Base-by-base conservation (phyloP, 306 rosid genomes). In the Prunus salicina region DNA sequence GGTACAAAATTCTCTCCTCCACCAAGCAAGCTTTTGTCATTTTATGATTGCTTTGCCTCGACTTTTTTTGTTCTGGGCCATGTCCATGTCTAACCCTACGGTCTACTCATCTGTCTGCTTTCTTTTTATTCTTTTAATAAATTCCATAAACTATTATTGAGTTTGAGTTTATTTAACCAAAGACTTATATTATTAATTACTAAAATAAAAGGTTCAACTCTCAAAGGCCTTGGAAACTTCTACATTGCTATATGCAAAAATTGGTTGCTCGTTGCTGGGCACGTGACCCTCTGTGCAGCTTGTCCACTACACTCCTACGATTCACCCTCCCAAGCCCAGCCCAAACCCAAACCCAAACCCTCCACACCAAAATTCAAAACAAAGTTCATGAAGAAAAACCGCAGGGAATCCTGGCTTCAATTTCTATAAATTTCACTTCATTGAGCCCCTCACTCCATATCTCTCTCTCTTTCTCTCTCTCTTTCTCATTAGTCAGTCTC, bases 181-280 rank as follows among this genome's bases (percentile, higher is more conserved):
- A 22, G 32, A 38, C 2, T 45, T 67, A 6, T 5, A 12, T 38
- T 38, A 38, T 38, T 38, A 38, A 38, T 49, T 49, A 11, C 52
- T 8, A 49, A 49, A 3, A 11, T 12, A 49, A 49, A 24, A 20
- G 75, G 45, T 38, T 69, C 80, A 7, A 76, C 19, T 65, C 69
- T 61, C 82, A 22, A 73, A 62, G 70, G 72, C 81, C 76, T 83
- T 24, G 82, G 84, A 86, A 79, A 84, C 65, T 84, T 84, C 50
- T 4, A 51, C 86, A 22, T 64, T 3, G 81, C 58, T 32, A 43
- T 27, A 78, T 62, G 78, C 4, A 32, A 38, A 75, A 45, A 20
- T 65, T 83, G 77, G 60, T 52, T 53, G 47, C 4, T 2, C 24
- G 4, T 67, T 24, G 61, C 79, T 67, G 8, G 77, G 53, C 87